Evolutionary conservation across 2,329 filamentous ascomycete genomes (phyloP).

Genomic region (Exophiala aquamarina): DNA sequence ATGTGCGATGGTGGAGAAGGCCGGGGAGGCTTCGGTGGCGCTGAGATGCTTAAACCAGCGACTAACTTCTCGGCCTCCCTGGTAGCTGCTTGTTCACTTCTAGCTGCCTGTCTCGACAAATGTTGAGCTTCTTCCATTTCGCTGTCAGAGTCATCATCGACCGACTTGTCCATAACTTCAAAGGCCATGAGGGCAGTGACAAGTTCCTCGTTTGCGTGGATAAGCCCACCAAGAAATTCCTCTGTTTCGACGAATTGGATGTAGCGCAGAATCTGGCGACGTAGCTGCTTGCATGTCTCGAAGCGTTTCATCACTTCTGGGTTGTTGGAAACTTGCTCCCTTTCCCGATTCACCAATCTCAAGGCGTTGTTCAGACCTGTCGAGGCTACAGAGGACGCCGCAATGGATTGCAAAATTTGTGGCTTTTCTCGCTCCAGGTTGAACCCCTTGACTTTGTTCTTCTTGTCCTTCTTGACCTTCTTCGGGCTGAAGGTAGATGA

Average conservation of each 20-base stretch:
- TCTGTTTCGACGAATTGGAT: slow-evolving; percentile 90
- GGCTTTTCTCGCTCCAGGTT: slow-evolving; percentile 85
- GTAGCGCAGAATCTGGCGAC: slow-evolving; percentile 83
- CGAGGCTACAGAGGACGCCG: slow-evolving; percentile 83
- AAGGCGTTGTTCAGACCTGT: slow-evolving; percentile 86
- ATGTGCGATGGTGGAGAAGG: slow-evolving; percentile 27
- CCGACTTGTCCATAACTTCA: slow-evolving; percentile 76
- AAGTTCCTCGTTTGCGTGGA: slow-evolving; percentile 95
- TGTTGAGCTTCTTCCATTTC: slow-evolving; percentile 58
- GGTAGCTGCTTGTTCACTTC: slow-evolving; percentile 23
- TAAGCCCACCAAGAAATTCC: slow-evolving; percentile 84
- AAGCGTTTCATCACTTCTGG: slow-evolving; percentile 72
- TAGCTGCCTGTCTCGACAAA: slow-evolving; percentile 25
- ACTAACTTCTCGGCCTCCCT: slow-evolving; percentile 42
- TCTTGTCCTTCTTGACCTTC: slow-evolving; percentile 37
- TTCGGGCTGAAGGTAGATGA: slow-evolving; percentile 26
- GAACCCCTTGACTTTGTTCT: slow-evolving; percentile 62
- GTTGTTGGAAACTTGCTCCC: slow-evolving; percentile 84
- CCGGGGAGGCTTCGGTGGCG: slow-evolving; percentile 51
- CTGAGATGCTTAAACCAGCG: slow-evolving; percentile 44
- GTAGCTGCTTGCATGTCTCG: slow-evolving; percentile 80
- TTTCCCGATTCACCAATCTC: slow-evolving; percentile 87
- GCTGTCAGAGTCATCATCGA: slow-evolving; percentile 64
- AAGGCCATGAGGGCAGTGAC: slow-evolving; percentile 90
- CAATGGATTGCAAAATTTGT: slow-evolving; percentile 82